Evolutionary conservation across 352 stramenopile genomes (phyloP), one percentile per base, ranked within the genome.

Genomic region (Saprolegnia diclina): DNA sequence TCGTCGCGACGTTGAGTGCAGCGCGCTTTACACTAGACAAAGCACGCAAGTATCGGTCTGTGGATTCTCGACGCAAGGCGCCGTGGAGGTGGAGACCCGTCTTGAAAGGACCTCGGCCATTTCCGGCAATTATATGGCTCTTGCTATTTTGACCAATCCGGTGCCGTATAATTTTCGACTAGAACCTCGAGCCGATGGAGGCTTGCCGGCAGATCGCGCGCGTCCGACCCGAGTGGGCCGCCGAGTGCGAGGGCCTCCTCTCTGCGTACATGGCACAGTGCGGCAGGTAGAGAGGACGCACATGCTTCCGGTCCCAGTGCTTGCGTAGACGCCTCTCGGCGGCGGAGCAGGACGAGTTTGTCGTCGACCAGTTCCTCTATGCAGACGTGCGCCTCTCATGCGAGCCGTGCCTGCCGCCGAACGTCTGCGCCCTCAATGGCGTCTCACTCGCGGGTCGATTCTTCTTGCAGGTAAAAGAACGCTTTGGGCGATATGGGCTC

Each of bases 391-490:
- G 54, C 50, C 68, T 85, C 56, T 91, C 82, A 69, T 93, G 83
- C 64, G 67, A 53, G 29, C 81, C 85, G 14, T 81, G 77, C 65
- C 77, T 93, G 29, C 85, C 83, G 5, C 16, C 52, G 1, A 66
- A 85, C 54, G 73, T 91, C 2, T 72, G 68, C 0, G 71, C 77
- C 40, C 67, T 91, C 53, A 73, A 92, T 38, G 73, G 76, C 24
- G 75, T 77, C 26, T 82, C 77, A 26, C 73, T 93, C 26, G 70
- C 89, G 65, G 85, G 85, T 62, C 77, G 79, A 62, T 92, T 83
- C 65, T 79, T 92, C 56, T 72, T 93, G 21, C 85, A 93, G 78
- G 85, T 90, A 56, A 26, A 35, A 63, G 37, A 13, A 18, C 10
- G 2, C 57, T 37, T 35, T 9, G 7, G 11, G 21, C 24, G 55